Conservation (phyloP, 2,329 filamentous ascomycete genomes). For the Endocalyx cinctus region DNA sequence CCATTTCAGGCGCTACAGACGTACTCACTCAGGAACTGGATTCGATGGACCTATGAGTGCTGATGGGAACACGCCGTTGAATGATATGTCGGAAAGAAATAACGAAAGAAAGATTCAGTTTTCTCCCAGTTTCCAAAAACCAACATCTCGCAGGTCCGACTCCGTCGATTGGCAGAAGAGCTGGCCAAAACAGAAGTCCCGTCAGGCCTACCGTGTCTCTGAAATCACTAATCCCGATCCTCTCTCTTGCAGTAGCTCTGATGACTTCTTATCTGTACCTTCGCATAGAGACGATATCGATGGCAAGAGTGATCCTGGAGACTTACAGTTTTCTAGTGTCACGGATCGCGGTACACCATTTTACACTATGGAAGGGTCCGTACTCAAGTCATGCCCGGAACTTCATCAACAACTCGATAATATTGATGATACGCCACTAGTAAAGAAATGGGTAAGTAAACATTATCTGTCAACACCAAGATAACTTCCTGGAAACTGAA, state of each 20-base stretch:
- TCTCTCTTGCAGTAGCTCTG: background rate
- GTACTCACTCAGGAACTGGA: conserved; percentile 12
- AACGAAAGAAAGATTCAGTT: conserved; percentile 8
- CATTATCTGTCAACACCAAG: conserved; percentile 4
- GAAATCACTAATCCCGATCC: conserved; percentile 15
- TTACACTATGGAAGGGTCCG: conserved; percentile 8
- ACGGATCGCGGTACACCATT: conserved; percentile 10
- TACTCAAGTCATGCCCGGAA: conserved; percentile 24
- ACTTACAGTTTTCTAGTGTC: conserved; percentile 6
- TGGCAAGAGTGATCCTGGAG: conserved; percentile 3
- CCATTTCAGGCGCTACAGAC: too few relatives aligned
- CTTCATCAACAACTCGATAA: conserved; percentile 13
- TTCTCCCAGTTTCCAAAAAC: conserved; percentile 9
- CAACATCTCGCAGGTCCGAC: conserved; percentile 12
- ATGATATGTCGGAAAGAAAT: conserved; percentile 9
- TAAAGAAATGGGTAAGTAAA: conserved; percentile 5
- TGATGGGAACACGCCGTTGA: conserved; percentile 10
- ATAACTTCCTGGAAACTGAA: conserved; percentile 6
- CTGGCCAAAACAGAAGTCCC: conserved; percentile 21
- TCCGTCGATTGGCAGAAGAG: conserved; percentile 23
- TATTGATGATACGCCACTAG: conserved; percentile 2
- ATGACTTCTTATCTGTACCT: conserved; percentile 4
- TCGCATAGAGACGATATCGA: conserved; percentile 3
- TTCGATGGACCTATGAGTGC: conserved; percentile 23
- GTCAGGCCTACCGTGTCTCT: conserved; percentile 21